These are phyloP conservation scores for Gnetum montanum DNA, from an alignment of 75 land plant genomes.

Conservation along the genomic window DNA sequence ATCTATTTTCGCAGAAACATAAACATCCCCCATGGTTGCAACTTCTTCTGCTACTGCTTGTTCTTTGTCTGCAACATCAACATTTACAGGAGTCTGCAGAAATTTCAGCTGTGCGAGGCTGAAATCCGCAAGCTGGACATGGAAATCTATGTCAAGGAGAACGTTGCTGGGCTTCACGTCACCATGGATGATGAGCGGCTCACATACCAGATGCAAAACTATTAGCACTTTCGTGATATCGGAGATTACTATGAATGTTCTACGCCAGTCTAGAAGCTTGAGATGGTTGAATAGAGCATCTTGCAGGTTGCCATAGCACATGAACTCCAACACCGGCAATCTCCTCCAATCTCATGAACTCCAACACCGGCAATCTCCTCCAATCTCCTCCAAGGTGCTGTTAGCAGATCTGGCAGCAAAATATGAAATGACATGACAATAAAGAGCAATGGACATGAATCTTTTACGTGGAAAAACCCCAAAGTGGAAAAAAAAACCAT, in stretches of 20 bases:
- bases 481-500: too few species aligned
- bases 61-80: constrained; percentile 34
- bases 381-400: too few species aligned
- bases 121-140: constrained; percentile 68
- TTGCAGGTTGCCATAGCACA: constrained; percentile 80
- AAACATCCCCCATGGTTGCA: constrained; percentile 5
- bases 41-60: constrained; percentile 30
- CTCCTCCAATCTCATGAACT: constrained; percentile 29
- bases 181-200: constrained; percentile 79
- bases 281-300: constrained; percentile 56
- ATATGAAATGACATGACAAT: too few species aligned
- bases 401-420: too few species aligned
- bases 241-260: constrained; percentile 34
- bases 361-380: too few species aligned
- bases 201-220: constrained; percentile 60
- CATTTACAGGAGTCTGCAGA: constrained; percentile 27
- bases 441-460: too few species aligned
- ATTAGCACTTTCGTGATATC: constrained; percentile 53
- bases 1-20: neutral
- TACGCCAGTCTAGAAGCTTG: constrained; percentile 34
- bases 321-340: constrained; percentile 73
- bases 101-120: constrained; percentile 59
- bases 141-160: constrained; percentile 57
- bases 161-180: too few species aligned
- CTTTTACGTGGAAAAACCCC: too few species aligned